A percentile compares a stretch with the other conserved stretches of the same genome.
These are phyloP conservation scores for Aquilaria malaccensis DNA, from an alignment of 345 rosid species.

Conservation along the genomic window DNA sequence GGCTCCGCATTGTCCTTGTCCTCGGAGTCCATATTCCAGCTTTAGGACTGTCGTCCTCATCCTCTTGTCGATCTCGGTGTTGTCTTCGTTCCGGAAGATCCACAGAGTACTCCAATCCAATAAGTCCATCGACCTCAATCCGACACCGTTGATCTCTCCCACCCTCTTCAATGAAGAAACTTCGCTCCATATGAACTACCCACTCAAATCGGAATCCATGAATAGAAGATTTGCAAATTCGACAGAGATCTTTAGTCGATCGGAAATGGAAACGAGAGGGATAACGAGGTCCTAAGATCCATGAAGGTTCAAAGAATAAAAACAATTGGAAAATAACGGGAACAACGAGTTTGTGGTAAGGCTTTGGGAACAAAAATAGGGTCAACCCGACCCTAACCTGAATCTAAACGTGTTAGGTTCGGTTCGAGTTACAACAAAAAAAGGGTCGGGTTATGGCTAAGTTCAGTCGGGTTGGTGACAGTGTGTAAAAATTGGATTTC, in stretches of 20 bases:
- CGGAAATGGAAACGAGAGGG: background rate
- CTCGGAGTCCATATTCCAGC: conserved; percentile 54
- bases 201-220: background rate
- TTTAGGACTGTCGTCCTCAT: conserved; percentile 23
- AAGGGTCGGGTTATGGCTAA: no score
- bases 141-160: conserved; percentile 44
- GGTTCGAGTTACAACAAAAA: no score
- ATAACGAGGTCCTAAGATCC: background rate
- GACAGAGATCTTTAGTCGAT: background rate
- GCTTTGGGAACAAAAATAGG: background rate
- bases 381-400: no score
- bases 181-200: conserved; percentile 35
- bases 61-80: conserved; percentile 54
- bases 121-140: conserved; percentile 64
- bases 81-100: conserved; percentile 89
- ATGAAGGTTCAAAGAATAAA: no score
- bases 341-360: background rate
- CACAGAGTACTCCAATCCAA: conserved; percentile 61
- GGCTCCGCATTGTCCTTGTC: conserved; percentile 54
- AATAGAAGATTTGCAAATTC: background rate
- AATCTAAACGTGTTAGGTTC: no score
- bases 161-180: conserved; percentile 35
- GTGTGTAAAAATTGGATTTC: no score
- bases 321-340: no score
- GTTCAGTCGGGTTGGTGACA: no score